Evolutionary conservation across 2,329 filamentous ascomycete species (phyloP).

Genomic region (Fusarium verrucosum): DNA sequence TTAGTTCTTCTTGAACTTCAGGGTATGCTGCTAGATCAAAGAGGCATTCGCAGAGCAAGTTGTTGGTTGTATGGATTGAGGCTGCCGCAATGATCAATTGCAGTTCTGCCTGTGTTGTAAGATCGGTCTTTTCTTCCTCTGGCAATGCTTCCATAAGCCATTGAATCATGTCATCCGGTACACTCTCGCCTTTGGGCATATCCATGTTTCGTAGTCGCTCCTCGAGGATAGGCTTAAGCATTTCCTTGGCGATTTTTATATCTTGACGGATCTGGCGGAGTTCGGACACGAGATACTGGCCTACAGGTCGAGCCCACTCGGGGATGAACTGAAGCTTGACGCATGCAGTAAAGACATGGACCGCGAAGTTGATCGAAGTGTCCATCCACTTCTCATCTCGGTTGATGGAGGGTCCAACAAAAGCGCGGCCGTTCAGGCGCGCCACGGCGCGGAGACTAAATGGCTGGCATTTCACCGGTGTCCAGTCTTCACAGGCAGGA

Average conservation of each 20-base stretch:
- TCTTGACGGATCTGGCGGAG: slow-evolving; percentile 56
- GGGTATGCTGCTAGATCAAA: slow-evolving; percentile 60
- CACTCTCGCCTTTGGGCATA: slow-evolving; percentile 48
- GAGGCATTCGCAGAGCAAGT: slow-evolving; percentile 58
- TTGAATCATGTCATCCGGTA: slow-evolving; percentile 55
- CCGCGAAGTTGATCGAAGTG: slow-evolving; percentile 60
- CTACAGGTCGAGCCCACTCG: slow-evolving; percentile 58
- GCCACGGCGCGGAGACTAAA: slow-evolving; percentile 62
- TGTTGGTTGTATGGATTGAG: slow-evolving; percentile 58
- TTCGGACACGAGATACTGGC: slow-evolving; percentile 58
- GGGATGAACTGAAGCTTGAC: slow-evolving; percentile 63
- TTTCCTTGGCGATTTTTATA: slow-evolving; percentile 53
- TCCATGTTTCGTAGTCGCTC: slow-evolving; percentile 56
- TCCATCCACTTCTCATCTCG: slow-evolving; percentile 64
- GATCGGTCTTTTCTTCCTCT: slow-evolving; percentile 51
- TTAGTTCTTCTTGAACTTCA: slow-evolving; percentile 58
- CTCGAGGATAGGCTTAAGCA: slow-evolving; percentile 58
- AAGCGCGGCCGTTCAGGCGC: slow-evolving; percentile 62
- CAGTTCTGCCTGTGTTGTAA: slow-evolving; percentile 53
- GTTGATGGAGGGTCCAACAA: slow-evolving; percentile 61
- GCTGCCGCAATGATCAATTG: slow-evolving; percentile 57
- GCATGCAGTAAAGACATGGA: slow-evolving; percentile 59
- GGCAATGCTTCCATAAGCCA: slow-evolving; percentile 56
- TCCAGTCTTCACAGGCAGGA: slow-evolving; percentile 64
- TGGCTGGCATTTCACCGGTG: slow-evolving; percentile 61